Evolutionary conservation across 2,329 filamentous ascomycete species (phyloP).

Genomic region (Aspergillus clavatus): DNA sequence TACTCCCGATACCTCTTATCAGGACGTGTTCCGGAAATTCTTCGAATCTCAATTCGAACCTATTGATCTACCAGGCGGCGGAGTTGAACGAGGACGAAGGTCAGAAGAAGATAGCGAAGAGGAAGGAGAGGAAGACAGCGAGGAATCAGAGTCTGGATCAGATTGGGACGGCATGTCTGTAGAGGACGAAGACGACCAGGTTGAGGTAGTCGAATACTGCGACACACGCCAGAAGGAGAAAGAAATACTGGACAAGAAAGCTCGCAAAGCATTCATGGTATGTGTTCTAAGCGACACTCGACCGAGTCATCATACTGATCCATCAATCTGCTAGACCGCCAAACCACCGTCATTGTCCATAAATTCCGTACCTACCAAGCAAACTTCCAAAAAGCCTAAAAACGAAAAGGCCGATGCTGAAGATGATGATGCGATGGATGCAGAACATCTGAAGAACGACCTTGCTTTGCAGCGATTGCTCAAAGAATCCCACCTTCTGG

Average conservation of each 20-base stretch:
- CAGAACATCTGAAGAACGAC: conserved; percentile 77
- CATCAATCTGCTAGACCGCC: conserved; percentile 23
- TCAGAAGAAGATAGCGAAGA: conserved; percentile 19
- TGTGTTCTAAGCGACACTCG: conserved; percentile 3
- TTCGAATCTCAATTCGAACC: conserved; percentile 88
- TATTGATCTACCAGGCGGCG: conserved; percentile 42
- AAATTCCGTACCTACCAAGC: conserved; percentile 14
- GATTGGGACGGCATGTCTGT: conserved; percentile 63
- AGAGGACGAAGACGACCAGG: conserved; percentile 36
- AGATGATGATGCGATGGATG: conserved; percentile 55
- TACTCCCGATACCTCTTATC: conserved; percentile 50
- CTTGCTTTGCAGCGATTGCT: conserved; percentile 86
- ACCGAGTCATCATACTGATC: conserved; percentile 8
- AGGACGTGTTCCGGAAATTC: conserved; percentile 73
- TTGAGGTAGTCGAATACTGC: conserved; percentile 62
- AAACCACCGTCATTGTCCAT: conserved; percentile 46
- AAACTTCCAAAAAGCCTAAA: conserved; percentile 13
- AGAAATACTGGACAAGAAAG: conserved; percentile 57
- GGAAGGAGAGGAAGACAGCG: conserved; percentile 21
- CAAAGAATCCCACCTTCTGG: conserved; percentile 83
- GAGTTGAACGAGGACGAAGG: conserved; percentile 10
- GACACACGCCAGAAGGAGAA: conserved; percentile 40
- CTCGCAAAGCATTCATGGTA: conserved; percentile 77
- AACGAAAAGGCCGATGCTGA: conserved; percentile 36
- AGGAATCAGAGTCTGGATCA: conserved; percentile 34